These are phyloP conservation scores for Paradendryphiella salina DNA, from an alignment of 2,329 filamentous ascomycete species.

Conservation along the genomic window DNA sequence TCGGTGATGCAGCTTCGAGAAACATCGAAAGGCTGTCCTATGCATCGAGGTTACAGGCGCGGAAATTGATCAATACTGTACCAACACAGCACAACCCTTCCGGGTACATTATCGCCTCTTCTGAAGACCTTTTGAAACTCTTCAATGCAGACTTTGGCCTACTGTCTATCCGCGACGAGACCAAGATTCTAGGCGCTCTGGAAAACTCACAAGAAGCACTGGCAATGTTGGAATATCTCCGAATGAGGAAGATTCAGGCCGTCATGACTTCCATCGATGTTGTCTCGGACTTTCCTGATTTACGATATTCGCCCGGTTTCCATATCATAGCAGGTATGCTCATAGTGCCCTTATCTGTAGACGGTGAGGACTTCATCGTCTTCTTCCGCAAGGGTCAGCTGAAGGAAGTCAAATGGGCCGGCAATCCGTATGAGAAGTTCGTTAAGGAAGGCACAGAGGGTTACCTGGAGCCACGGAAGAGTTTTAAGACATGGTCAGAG, in stretches of 20 bases:
- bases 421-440: constrained; percentile 81
- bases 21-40: constrained; percentile 90
- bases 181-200: constrained; percentile 76
- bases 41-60: constrained; percentile 78
- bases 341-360: constrained; percentile 76
- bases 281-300: constrained; percentile 74
- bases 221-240: constrained; percentile 81
- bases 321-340: constrained; percentile 75
- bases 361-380: constrained; percentile 82
- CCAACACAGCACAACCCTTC: constrained; percentile 81
- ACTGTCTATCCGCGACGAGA: constrained; percentile 83
- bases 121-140: constrained; percentile 78
- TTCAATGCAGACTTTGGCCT: constrained; percentile 89
- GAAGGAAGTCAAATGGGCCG: constrained; percentile 81
- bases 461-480: constrained; percentile 76
- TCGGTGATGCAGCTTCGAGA: constrained; percentile 81
- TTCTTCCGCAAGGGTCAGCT: constrained; percentile 82
- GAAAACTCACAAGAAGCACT: constrained; percentile 80
- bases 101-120: constrained; percentile 87
- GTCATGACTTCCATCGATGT: constrained; percentile 81
- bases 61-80: constrained; percentile 84
- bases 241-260: constrained; percentile 72
- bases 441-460: constrained; percentile 71
- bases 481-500: constrained; percentile 81
- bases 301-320: constrained; percentile 79